These are phyloP conservation scores for Arthrobotrys pseudoclavata DNA, from an alignment of 2,329 filamentous ascomycete genomes.

Conservation along the genomic window DNA sequence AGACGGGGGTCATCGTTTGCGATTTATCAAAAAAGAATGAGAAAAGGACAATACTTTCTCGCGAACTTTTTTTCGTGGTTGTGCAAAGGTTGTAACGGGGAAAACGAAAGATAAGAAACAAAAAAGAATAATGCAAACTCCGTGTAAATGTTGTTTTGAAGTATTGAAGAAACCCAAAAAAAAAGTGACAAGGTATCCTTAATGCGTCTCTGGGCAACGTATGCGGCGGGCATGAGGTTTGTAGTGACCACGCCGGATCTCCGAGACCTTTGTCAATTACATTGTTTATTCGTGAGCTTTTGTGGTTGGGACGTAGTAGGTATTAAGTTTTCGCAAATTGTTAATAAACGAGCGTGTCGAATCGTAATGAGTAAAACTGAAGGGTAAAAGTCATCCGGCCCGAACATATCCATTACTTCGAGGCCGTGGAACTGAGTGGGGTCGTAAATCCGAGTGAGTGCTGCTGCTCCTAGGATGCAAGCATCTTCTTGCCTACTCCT, in stretches of 20 bases:
- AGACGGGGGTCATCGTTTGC: slow-evolving; percentile 12
- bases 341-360: slow-evolving; percentile 52
- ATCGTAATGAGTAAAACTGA: slow-evolving; percentile 43
- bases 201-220: slow-evolving; percentile 20
- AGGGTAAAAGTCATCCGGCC: slow-evolving; percentile 37
- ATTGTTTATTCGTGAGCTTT: slow-evolving; percentile 54
- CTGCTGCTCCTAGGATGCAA: slow-evolving; percentile 43
- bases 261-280: slow-evolving; percentile 48
- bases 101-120: slow-evolving; percentile 17
- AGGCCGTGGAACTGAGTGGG: slow-evolving; percentile 31
- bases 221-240: not conserved
- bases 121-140: slow-evolving; percentile 37
- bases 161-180: slow-evolving; percentile 30
- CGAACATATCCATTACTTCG: slow-evolving; percentile 34
- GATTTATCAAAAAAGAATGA: slow-evolving; percentile 12
- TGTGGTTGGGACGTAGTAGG: slow-evolving; percentile 19
- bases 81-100: slow-evolving; percentile 15
- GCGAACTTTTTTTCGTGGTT: slow-evolving; percentile 41
- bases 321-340: slow-evolving; percentile 46
- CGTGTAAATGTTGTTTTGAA: slow-evolving; percentile 52
- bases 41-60: slow-evolving; percentile 21
- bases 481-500: slow-evolving; percentile 47
- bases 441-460: slow-evolving; percentile 16
- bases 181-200: slow-evolving; percentile 59
- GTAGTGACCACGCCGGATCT: not conserved